These are phyloP conservation scores for Backusella liffmaniae DNA, from an alignment of 192 early-diverging fungal genomes.

Conservation along the genomic window DNA sequence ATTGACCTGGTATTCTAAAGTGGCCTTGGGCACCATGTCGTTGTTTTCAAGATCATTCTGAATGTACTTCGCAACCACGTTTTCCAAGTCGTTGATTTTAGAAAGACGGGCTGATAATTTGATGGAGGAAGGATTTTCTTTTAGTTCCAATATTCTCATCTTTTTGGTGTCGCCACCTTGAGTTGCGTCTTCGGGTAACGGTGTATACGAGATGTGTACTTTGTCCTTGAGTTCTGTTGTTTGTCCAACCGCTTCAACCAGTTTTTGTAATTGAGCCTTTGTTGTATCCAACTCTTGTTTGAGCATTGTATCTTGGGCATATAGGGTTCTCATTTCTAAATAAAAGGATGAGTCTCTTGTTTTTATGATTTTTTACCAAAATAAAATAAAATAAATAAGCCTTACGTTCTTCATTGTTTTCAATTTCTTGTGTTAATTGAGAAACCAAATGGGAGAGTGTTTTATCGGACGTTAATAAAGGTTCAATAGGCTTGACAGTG, in stretches of 20 bases:
- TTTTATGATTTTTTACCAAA: not conserved
- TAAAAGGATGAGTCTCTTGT: not conserved
- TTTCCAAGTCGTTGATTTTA: not conserved
- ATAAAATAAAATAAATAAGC: not conserved
- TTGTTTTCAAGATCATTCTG: not conserved
- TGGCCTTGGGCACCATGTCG: not conserved
- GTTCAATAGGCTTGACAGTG: not conserved
- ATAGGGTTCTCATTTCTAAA: not conserved
- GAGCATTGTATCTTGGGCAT: not conserved
- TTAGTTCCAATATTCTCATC: not conserved
- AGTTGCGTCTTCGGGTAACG: not conserved
- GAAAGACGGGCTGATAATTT: not conserved
- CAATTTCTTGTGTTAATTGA: not conserved
- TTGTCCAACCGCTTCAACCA: not conserved
- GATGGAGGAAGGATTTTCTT: not conserved
- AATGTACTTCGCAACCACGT: not conserved
- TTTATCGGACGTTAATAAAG: not conserved
- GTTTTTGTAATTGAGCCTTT: not conserved
- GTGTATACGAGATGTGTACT: not conserved
- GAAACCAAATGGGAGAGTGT: not conserved
- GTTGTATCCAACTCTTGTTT: not conserved
- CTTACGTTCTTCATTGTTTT: not conserved
- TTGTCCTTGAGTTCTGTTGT: not conserved
- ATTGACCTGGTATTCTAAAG: not conserved
- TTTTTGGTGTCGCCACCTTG: not conserved